Evolutionary conservation across 768 basidiomycete species (phyloP).

Genomic region (Boletus vinaceobasis): DNA sequence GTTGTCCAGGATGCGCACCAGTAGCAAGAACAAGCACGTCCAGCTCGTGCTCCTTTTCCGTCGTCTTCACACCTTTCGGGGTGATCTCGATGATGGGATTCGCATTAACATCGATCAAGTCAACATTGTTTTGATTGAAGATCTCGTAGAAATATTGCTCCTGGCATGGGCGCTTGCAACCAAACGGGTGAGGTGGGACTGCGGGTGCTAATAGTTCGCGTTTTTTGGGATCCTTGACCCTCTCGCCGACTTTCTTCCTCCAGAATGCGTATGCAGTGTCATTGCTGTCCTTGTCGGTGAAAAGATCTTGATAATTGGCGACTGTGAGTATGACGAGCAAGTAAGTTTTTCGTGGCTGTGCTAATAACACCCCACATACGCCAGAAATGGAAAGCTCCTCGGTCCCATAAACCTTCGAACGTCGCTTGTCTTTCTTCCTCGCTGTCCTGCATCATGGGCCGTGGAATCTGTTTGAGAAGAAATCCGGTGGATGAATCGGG

Average conservation of each 20-base stretch:
- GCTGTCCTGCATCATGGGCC: slow-evolving; percentile 6
- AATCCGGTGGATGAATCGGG: background rate
- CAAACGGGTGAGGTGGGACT: background rate
- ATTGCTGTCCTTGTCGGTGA: background rate
- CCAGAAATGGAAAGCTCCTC: slow-evolving; percentile 10
- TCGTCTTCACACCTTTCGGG: slow-evolving; percentile 6
- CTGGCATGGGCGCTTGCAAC: background rate
- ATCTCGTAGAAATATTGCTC: background rate
- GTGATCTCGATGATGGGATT: slow-evolving; percentile 10
- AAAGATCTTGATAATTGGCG: slow-evolving; percentile 7
- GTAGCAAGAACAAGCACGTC: slow-evolving; percentile 12
- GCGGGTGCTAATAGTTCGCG: background rate
- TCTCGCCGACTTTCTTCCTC: slow-evolving; percentile 6
- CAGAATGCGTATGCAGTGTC: slow-evolving; percentile 9
- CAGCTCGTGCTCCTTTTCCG: slow-evolving; percentile 2
- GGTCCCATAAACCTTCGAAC: slow-evolving; percentile 9
- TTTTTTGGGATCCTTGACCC: background rate
- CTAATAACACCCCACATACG: background rate
- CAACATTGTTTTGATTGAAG: slow-evolving; percentile 7
- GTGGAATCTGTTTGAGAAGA: background rate
- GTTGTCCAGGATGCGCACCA: background rate
- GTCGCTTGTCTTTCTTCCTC: slow-evolving; percentile 9
- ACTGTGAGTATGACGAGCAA: background rate
- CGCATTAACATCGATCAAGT: slow-evolving; percentile 9
- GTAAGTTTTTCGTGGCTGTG: background rate